Conservation (phyloP, 1,284 basidiomycete genomes). For the Polyporus tsugae region DNA sequence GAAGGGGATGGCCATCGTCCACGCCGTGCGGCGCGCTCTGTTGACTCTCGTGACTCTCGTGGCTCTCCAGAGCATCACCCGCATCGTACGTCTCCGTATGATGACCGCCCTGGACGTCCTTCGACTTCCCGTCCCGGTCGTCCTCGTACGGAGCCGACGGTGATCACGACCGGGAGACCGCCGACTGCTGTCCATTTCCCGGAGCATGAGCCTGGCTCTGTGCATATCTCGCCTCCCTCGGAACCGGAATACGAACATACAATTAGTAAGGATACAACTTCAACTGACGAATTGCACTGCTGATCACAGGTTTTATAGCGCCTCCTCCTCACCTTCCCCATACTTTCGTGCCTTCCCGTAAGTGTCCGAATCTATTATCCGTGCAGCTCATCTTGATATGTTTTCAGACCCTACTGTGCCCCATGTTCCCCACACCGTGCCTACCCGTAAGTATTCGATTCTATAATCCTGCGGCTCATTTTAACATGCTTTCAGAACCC, state of each 20-base stretch:
- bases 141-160: background rate
- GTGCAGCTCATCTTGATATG: background rate
- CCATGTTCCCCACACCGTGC: background rate
- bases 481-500: background rate
- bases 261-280: conserved; percentile 1
- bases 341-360: background rate
- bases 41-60: background rate
- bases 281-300: background rate
- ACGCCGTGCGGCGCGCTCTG: background rate
- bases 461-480: no score
- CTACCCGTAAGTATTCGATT: background rate
- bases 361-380: background rate
- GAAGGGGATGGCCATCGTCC: background rate
- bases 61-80: background rate
- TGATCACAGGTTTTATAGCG: background rate
- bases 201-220: background rate
- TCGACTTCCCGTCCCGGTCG: background rate
- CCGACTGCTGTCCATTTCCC: background rate
- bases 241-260: background rate
- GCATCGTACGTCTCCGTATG: background rate
- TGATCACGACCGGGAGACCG: background rate
- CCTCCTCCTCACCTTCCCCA: background rate
- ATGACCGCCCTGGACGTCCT: background rate
- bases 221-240: background rate
- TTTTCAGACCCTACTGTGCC: background rate